Conservation (phyloP, 2,329 filamentous ascomycete genomes). For the Tothia fuscella region DNA sequence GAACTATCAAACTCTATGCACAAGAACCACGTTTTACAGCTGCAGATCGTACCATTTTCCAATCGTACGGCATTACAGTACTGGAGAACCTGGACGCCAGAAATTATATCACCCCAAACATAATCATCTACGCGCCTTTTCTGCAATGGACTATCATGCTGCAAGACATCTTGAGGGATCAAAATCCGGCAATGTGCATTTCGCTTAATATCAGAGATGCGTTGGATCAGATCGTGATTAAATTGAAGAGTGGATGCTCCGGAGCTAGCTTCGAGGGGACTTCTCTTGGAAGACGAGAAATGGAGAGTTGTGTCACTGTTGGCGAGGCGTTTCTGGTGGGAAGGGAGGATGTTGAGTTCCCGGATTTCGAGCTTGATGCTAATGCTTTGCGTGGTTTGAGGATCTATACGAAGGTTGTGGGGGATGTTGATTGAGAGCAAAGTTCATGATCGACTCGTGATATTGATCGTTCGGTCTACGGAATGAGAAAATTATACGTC, state of each 20-base stretch:
- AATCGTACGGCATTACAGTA: conserved; percentile 3
- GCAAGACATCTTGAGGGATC: conserved; percentile 1
- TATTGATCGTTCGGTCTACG: too few relatives aligned
- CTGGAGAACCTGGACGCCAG: background rate
- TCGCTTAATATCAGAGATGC: background rate
- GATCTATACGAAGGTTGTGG: background rate
- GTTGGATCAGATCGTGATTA: conserved; percentile 5
- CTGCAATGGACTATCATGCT: conserved; percentile 9
- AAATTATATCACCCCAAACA: background rate
- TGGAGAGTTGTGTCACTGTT: conserved; percentile 2
- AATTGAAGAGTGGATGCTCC: background rate
- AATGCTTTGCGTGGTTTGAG: background rate
- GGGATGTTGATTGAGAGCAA: too few relatives aligned
- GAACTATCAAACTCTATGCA: conserved; percentile 6
- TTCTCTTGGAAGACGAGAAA: background rate
- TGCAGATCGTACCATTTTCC: conserved; percentile 2
- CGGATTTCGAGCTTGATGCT: background rate
- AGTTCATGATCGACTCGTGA: too few relatives aligned
- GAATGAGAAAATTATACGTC: too few relatives aligned
- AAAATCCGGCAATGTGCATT: conserved; percentile 3
- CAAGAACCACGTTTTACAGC: conserved; percentile 10
- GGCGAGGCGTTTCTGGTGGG: conserved; percentile 5
- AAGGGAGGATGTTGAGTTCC: background rate
- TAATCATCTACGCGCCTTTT: conserved; percentile 10
- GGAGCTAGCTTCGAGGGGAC: background rate